Evolutionary conservation across 352 stramenopile genomes (phyloP).

Genomic region (Phytophthora parvispora): DNA sequence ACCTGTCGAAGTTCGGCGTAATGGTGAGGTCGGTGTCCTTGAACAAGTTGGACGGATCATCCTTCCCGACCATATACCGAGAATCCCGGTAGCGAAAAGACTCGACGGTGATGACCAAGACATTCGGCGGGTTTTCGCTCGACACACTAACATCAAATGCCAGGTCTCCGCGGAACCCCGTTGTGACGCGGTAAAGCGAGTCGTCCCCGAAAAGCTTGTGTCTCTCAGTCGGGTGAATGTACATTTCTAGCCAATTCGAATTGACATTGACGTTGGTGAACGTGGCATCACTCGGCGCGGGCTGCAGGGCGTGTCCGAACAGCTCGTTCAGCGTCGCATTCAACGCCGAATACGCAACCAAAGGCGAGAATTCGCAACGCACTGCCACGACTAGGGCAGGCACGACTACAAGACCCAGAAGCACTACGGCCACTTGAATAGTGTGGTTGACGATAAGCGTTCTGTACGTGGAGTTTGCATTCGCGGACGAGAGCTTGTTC

Average conservation of each 20-base stretch:
- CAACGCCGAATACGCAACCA: slow-evolving; percentile 15
- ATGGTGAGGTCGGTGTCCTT: slow-evolving; percentile 34
- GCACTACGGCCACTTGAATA: not conserved
- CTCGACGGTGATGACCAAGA: slow-evolving; percentile 16
- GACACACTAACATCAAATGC: slow-evolving; percentile 13
- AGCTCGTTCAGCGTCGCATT: slow-evolving; percentile 23
- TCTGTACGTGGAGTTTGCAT: not conserved
- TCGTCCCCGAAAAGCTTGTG: slow-evolving; percentile 12
- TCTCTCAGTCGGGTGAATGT: slow-evolving; percentile 15
- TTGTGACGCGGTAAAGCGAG: slow-evolving; percentile 18
- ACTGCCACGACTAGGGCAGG: slow-evolving; percentile 7
- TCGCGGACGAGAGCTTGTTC: not conserved
- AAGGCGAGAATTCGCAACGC: slow-evolving; percentile 9
- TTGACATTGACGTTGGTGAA: not conserved
- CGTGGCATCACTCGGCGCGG: slow-evolving; percentile 1
- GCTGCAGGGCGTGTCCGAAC: slow-evolving; percentile 16
- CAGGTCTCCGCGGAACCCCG: slow-evolving; percentile 17
- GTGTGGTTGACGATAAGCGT: not conserved
- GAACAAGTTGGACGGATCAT: slow-evolving; percentile 43
- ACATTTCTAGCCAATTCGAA: slow-evolving; percentile 7
- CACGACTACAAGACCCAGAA: slow-evolving; percentile 6
- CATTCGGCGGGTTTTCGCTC: slow-evolving; percentile 6
- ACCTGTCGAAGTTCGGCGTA: slow-evolving; percentile 58
- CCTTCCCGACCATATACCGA: slow-evolving; percentile 20
- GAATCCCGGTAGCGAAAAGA: slow-evolving; percentile 21